Evolutionary conservation across 192 early-diverging fungal genomes (phyloP).

Genomic region (Coemansia sp.): DNA sequence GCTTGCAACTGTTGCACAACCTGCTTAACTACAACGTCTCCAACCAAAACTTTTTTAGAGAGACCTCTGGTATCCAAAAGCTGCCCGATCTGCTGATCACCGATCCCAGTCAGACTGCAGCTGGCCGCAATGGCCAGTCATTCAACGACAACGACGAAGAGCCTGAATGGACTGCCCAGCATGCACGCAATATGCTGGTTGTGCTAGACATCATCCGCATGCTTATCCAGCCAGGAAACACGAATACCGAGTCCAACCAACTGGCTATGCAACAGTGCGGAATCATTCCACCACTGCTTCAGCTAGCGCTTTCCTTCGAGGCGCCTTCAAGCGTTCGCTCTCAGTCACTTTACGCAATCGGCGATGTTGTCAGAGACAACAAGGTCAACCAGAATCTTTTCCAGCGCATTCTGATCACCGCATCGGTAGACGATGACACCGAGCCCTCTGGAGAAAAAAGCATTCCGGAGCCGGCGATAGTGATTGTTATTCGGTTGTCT

Average conservation of each 20-base stretch:
- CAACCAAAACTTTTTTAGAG: constrained; percentile 98
- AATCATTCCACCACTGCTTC: constrained; percentile 76
- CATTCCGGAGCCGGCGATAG: constrained; percentile 76
- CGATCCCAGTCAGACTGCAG: constrained; percentile 52
- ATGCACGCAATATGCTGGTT: constrained; percentile 81
- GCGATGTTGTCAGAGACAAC: constrained; percentile 78
- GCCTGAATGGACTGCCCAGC: constrained; percentile 78
- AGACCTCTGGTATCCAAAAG: constrained; percentile 89
- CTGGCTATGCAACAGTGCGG: constrained; percentile 83
- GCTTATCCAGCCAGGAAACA: constrained; percentile 83
- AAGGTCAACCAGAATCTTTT: constrained; percentile 76
- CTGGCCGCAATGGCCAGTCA: constrained; percentile 32
- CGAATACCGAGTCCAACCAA: constrained; percentile 87
- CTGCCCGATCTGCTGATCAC: constrained; percentile 77
- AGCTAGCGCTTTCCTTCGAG: constrained; percentile 71
- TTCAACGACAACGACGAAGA: constrained; percentile 49
- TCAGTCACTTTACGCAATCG: constrained; percentile 83
- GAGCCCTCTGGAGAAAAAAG: constrained; percentile 31
- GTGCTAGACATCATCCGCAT: constrained; percentile 88
- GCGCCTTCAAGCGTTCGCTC: constrained; percentile 77
- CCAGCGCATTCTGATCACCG: constrained; percentile 67
- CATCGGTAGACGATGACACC: constrained; percentile 42
- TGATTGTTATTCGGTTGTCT: constrained; percentile 76
- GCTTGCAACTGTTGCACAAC: constrained; percentile 88
- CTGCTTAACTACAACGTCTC: constrained; percentile 94